Percentiles rank a stretch among this genome's conserved stretches.
Evolutionary conservation across 768 basidiomycete genomes (phyloP).

Genomic region (Phaffia tasmanica): DNA sequence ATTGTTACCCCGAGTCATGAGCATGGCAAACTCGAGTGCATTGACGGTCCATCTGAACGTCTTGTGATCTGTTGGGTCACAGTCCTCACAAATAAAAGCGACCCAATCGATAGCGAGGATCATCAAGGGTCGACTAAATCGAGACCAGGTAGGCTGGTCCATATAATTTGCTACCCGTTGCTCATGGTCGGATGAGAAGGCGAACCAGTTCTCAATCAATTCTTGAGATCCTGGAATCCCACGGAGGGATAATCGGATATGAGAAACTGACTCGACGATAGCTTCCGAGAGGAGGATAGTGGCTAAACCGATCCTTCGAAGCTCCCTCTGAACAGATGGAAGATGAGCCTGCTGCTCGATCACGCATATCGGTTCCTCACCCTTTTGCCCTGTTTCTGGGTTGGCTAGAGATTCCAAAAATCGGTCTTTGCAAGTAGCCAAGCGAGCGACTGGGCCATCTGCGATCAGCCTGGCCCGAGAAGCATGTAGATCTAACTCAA

Average conservation of each 20-base stretch:
- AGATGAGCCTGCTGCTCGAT: conserved; percentile 81
- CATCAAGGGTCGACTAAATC: conserved; percentile 70
- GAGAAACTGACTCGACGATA: conserved; percentile 81
- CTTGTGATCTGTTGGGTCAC: conserved; percentile 85
- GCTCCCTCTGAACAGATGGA: conserved; percentile 74
- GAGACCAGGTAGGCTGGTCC: conserved; percentile 49
- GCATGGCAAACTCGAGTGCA: conserved; percentile 81
- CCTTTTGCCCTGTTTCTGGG: conserved; percentile 7
- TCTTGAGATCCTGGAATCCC: conserved; percentile 62
- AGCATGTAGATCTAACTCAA: conserved; percentile 74
- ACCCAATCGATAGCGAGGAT: conserved; percentile 94
- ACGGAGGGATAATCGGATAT: conserved; percentile 50
- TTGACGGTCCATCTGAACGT: conserved; percentile 98
- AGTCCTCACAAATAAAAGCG: conserved; percentile 95
- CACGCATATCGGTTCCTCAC: conserved; percentile 36
- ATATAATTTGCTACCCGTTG: conserved; percentile 79
- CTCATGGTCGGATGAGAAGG: conserved; percentile 83
- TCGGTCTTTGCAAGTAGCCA: conserved; percentile 62
- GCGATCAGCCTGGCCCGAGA: conserved; percentile 84
- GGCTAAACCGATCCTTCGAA: conserved; percentile 79
- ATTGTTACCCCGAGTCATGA: conserved; percentile 73
- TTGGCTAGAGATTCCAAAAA: conserved; percentile 54
- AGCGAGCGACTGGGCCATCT: conserved; percentile 68
- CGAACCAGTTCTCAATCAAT: conserved; percentile 63
- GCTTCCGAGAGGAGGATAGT: conserved; percentile 83